Evolutionary conservation across 2,329 filamentous ascomycete genomes (phyloP), one percentile per base, ranked within the genome.

Genomic region (Fusarium heterosporum): DNA sequence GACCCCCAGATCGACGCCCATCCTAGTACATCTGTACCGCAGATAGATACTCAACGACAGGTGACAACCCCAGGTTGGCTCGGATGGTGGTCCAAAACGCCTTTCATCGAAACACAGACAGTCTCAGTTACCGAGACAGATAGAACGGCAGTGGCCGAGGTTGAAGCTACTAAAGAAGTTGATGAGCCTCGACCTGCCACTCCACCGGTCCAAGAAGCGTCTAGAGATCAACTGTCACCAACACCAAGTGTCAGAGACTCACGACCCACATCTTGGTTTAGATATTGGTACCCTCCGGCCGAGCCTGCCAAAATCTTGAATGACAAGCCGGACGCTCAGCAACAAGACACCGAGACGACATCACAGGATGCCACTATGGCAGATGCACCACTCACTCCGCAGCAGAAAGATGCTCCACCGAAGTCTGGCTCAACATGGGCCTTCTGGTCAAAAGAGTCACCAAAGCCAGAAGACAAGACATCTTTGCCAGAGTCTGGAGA

Each of bases 371-470:
- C 84, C 68, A 70, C 79, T 64, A 76, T 82, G 78, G 56, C 81
- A 45, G 81, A 86, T 67, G 79, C 79, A 4, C 73, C 78, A 6
- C 63, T 76, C 14, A 53, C 76, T 8, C 55, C 74, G 14, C 72
- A 75, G 55, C 75, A 70, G 30, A 63, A 78, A 55, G 72, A 74
- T 10, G 71, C 78, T 3, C 72, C 77, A n/a, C 83, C 83, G 7
- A 80, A 84, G 16, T 80, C 82, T 17, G 86, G 86, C 13, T 90
- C 91, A 1, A 91, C 89, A 0, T 95, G 92, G 92, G 91, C 90
- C 0, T 94, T 95, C 68, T 95, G 91, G 91, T 93, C 89, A 14
- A 86, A 84, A 43, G 88, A 90, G 67, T 77, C 82, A 3, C 75
- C 79, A 9, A 80, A 78, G 39, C 68, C 76, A 11, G 71, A 71